Percentiles rank a stretch among this genome's conserved stretches.
Conservation (phyloP, 2,329 filamentous ascomycete genomes). For the Fusarium ramigenum region DNA sequence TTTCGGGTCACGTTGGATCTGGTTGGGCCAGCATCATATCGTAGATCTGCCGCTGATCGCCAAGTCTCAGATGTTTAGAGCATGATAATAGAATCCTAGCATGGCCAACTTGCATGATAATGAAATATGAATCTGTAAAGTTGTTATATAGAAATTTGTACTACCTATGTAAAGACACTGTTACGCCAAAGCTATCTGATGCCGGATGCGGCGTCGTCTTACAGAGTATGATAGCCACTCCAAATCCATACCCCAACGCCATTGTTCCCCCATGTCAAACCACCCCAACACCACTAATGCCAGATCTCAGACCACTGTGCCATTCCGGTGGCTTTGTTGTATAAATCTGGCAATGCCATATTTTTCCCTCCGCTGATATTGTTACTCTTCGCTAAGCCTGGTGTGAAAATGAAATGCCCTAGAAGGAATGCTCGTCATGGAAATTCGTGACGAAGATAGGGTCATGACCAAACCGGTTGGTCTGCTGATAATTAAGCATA, state of each 20-base stretch:
- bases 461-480: constrained; percentile 19
- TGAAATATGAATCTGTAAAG: background rate
- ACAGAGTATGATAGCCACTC: background rate
- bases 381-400: background rate
- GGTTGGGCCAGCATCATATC: constrained; percentile 2
- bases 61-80: constrained; percentile 12
- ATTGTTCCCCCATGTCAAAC: constrained; percentile 30
- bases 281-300: constrained; percentile 32
- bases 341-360: background rate
- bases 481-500: background rate
- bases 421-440: background rate
- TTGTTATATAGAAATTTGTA: background rate
- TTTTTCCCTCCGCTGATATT: background rate
- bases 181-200: constrained; percentile 8
- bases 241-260: constrained; percentile 23
- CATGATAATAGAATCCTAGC: background rate
- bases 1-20: constrained; percentile 21
- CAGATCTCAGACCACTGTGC: constrained; percentile 25
- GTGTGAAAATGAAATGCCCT: background rate
- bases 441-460: background rate
- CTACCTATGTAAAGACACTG: background rate
- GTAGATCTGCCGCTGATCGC: constrained; percentile 31
- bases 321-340: constrained; percentile 1
- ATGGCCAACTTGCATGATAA: background rate
- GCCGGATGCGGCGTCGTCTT: constrained; percentile 28